These are phyloP conservation scores for Coprinopsis sp. DNA, from an alignment of 768 basidiomycete genomes.

Conservation along the genomic window DNA sequence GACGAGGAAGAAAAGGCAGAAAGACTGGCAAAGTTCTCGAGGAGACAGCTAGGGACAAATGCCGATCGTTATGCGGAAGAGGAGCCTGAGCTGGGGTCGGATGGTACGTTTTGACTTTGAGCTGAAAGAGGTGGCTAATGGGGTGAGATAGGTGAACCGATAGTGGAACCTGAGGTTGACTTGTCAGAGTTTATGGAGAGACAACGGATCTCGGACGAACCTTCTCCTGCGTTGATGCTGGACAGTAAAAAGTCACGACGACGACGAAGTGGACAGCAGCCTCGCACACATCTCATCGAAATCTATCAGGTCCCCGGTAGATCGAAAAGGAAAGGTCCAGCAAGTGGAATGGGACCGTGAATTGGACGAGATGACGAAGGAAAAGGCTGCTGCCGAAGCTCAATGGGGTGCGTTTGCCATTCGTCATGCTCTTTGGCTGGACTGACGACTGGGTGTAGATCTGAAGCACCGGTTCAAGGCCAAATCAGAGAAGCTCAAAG, in stretches of 20 bases:
- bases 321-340: conserved; percentile 61
- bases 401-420: conserved; percentile 50
- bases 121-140: neutral
- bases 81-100: conserved; percentile 64
- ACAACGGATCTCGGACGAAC: conserved; percentile 46
- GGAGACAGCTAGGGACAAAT: conserved; percentile 62
- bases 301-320: conserved; percentile 15
- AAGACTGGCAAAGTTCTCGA: conserved; percentile 44
- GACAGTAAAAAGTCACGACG: conserved; percentile 39
- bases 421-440: neutral
- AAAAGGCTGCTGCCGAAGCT: conserved; percentile 73
- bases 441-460: conserved; percentile 41
- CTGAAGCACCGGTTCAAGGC: conserved; percentile 55
- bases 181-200: conserved; percentile 60
- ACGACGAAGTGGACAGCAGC: conserved; percentile 56
- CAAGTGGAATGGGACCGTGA: conserved; percentile 65
- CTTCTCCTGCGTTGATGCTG: conserved; percentile 19
- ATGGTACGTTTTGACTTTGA: conserved; percentile 39
- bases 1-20: conserved; percentile 50
- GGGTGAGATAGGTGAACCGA: conserved; percentile 49
- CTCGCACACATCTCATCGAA: conserved; percentile 48
- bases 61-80: conserved; percentile 71
- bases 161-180: conserved; percentile 70
- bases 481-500: conserved; percentile 44
- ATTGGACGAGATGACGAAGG: conserved; percentile 60